These are phyloP conservation scores for Leccinum cinnamomeum DNA, from an alignment of 1,284 basidiomycete species.

Conservation along the genomic window DNA sequence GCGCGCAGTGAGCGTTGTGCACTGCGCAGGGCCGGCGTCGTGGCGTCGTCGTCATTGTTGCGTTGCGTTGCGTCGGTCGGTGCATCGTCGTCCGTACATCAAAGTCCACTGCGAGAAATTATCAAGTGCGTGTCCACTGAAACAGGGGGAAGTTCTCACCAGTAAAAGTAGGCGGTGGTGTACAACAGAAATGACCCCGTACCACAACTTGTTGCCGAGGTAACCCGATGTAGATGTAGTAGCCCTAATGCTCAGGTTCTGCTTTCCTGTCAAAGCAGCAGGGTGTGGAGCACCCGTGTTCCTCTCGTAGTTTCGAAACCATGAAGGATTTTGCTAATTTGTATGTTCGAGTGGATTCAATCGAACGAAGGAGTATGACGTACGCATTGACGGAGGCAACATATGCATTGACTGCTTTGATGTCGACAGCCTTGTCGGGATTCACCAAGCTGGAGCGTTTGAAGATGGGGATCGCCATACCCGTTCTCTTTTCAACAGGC, in stretches of 20 bases:
- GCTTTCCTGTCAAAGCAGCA: neutral
- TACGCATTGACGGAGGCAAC: slow-evolving; percentile 12
- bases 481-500: neutral
- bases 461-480: slow-evolving; percentile 13
- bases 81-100: slow-evolving; percentile 7
- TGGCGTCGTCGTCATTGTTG: too few relatives aligned
- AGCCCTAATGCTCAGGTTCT: slow-evolving; percentile 2
- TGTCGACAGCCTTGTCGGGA: slow-evolving; percentile 11
- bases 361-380: neutral
- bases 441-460: slow-evolving; percentile 19
- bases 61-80: too few relatives aligned
- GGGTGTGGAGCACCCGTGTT: slow-evolving; percentile 19
- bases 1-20: too few relatives aligned
- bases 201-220: slow-evolving; percentile 14
- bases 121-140: neutral
- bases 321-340: slow-evolving; percentile 21
- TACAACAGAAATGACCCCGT: slow-evolving; percentile 21
- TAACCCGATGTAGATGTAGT: slow-evolving; percentile 17
- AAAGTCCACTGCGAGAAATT: slow-evolving; percentile 16
- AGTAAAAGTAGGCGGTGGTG: slow-evolving; percentile 13
- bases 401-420: neutral
- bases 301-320: slow-evolving; percentile 16
- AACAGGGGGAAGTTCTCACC: slow-evolving; percentile 8
- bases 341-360: neutral
- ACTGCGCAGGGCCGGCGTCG: too few relatives aligned